Percentiles rank a stretch among this genome's conserved stretches.
These are phyloP conservation scores for Yarrowia sp. DNA, from an alignment of 805 yeast genomes.

Conservation along the genomic window DNA sequence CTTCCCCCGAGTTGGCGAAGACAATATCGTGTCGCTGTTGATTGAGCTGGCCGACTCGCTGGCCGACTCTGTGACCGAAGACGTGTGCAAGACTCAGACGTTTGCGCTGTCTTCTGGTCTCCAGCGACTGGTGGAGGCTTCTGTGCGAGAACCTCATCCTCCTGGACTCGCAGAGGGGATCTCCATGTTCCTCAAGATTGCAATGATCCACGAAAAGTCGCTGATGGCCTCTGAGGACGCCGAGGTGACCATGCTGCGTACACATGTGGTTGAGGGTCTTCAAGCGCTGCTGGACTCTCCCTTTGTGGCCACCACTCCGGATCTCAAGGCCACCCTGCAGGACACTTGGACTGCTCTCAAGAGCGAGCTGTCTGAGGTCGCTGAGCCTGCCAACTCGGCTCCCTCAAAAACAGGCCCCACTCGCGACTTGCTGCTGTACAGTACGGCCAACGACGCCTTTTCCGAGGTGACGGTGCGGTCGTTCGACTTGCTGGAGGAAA, in stretches of 20 bases:
- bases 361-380: constrained; percentile 20
- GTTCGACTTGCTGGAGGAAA: constrained; percentile 67
- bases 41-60: constrained; percentile 44
- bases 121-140: constrained; percentile 40
- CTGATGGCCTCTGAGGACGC: constrained; percentile 33
- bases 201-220: constrained; percentile 44
- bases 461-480: constrained; percentile 55
- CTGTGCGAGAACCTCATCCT: constrained; percentile 12
- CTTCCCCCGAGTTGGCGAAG: constrained; percentile 42
- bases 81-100: constrained; percentile 38
- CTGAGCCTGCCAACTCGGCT: constrained; percentile 36
- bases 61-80: constrained; percentile 43
- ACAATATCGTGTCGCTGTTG: constrained; percentile 10
- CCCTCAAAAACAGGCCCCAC: neutral
- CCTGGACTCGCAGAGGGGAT: constrained; percentile 43
- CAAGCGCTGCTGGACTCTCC: constrained; percentile 39
- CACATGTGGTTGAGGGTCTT: constrained; percentile 30
- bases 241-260: constrained; percentile 17
- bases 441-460: constrained; percentile 47
- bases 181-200: constrained; percentile 44
- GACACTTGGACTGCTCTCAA: constrained; percentile 32
- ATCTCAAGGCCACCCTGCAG: constrained; percentile 28
- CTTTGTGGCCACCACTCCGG: constrained; percentile 25
- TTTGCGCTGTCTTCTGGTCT: constrained; percentile 40
- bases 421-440: constrained; percentile 46